Evolutionary conservation across 306 rosid species (phyloP).

Genomic region (Lathyrus sativus): DNA sequence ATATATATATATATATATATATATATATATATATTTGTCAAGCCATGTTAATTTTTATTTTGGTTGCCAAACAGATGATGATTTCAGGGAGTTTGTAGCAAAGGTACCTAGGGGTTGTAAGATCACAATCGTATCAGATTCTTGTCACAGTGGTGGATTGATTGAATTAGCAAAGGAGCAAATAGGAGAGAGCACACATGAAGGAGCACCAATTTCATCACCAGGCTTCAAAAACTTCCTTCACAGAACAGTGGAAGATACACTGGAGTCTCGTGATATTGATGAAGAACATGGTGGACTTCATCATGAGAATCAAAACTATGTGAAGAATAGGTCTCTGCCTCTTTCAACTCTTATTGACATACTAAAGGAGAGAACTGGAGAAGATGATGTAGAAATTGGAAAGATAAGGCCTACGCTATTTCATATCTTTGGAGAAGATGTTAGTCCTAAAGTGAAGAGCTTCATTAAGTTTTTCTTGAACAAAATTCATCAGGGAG

Average conservation of each 20-base stretch:
- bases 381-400: slow-evolving; percentile 61
- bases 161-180: slow-evolving; percentile 68
- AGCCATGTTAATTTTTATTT: background rate
- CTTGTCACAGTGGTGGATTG: slow-evolving; percentile 88
- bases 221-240: slow-evolving; percentile 1
- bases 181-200: slow-evolving; percentile 72
- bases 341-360: slow-evolving; percentile 68
- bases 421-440: slow-evolving; percentile 63
- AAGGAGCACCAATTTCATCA: slow-evolving; percentile 20
- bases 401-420: slow-evolving; percentile 70
- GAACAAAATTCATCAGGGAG: slow-evolving; percentile 43
- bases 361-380: slow-evolving; percentile 69
- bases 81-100: slow-evolving; percentile 65
- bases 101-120: slow-evolving; percentile 57
- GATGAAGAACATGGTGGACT: slow-evolving; percentile 37
- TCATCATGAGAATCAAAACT: slow-evolving; percentile 37
- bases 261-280: slow-evolving; percentile 41
- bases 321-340: slow-evolving; percentile 53
- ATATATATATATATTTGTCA: background rate
- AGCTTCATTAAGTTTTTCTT: slow-evolving; percentile 63
- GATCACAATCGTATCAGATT: slow-evolving; percentile 75
- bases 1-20: too few relatives aligned
- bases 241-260: too few relatives aligned
- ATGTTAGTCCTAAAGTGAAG: slow-evolving; percentile 84
- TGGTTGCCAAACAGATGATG: slow-evolving; percentile 57